phyloP scores from a whole-genome alignment of 1,284 basidiomycete species.

The Kalmanozyma brasiliensis region DNA sequence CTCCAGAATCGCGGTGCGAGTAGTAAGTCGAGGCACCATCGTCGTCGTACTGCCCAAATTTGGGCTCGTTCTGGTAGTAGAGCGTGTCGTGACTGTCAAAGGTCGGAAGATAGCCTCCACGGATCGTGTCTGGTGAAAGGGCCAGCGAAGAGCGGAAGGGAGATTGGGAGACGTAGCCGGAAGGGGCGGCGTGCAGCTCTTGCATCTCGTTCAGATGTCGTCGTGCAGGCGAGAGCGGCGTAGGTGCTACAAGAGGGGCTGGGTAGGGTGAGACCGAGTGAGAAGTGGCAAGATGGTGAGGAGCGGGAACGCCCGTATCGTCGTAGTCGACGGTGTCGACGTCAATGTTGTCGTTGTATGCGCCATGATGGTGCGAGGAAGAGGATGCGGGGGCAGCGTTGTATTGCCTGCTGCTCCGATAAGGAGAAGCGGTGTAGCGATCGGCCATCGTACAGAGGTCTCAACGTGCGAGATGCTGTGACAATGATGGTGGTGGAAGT shows the following conservation, averaged over 20 bases:
- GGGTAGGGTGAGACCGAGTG: conserved; percentile 41
- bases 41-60: conserved; percentile 6
- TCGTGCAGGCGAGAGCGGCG: not conserved
- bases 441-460: conserved; percentile 2
- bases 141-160: conserved; percentile 20
- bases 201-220: conserved; percentile 22
- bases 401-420: conserved; percentile 2
- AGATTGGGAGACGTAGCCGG: conserved; percentile 16
- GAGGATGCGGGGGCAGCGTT: conserved; percentile 13
- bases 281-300: conserved; percentile 28
- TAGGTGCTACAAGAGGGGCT: not conserved
- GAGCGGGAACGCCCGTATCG: conserved; percentile 25
- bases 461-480: not conserved
- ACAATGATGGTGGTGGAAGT: conserved; percentile 4
- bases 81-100: conserved; percentile 30
- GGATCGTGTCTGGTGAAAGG: conserved; percentile 11
- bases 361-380: conserved; percentile 11
- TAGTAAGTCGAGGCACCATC: conserved; percentile 22
- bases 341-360: conserved; percentile 14
- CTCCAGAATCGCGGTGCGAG: conserved; percentile 16
- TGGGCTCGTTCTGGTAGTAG: conserved; percentile 13
- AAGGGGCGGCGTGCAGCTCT: conserved; percentile 26
- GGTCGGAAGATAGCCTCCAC: conserved; percentile 21
- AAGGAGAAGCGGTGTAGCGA: conserved; percentile 8
- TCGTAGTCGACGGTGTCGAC: conserved; percentile 48